Percentiles rank a stretch among this genome's conserved stretches.
Evolutionary conservation across 225 moss, liverwort and hornwort species (phyloP).

Genomic region (Rhytidiadelphus loreus): DNA sequence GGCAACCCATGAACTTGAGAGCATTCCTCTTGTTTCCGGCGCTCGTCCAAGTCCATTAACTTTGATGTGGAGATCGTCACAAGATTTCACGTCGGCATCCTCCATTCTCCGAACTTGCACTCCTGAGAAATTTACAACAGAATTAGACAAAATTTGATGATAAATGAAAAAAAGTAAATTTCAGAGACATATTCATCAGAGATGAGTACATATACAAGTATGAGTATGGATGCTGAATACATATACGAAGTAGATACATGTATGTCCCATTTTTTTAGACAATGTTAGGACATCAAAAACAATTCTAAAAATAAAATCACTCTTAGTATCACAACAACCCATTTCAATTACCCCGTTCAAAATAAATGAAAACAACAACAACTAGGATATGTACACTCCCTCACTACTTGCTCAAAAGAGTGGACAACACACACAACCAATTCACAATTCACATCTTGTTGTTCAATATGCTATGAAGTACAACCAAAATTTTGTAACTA

Average conservation of each 20-base stretch:
- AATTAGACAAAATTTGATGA: background rate
- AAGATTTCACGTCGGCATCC: constrained; percentile 17
- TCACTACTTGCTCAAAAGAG: background rate
- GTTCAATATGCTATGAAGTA: no score
- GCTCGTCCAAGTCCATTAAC: constrained; percentile 4
- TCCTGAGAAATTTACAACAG: background rate
- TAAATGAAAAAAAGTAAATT: background rate
- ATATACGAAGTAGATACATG: background rate
- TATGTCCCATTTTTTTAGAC: background rate
- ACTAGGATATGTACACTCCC: background rate
- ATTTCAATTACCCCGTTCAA: background rate
- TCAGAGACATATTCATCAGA: background rate
- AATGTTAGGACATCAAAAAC: background rate
- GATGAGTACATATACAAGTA: background rate
- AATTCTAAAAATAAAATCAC: background rate
- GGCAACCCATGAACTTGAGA: constrained; percentile 18
- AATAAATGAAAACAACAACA: background rate
- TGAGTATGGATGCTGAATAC: background rate
- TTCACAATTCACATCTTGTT: no score
- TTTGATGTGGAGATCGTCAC: constrained; percentile 12
- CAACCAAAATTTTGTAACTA: background rate
- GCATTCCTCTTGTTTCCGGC: background rate
- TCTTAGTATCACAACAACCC: background rate
- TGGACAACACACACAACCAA: background rate
- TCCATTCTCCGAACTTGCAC: constrained; percentile 23